Percentiles rank a stretch among this genome's conserved stretches.
These are phyloP conservation scores for Entomortierella chlamydospora DNA, from an alignment of 192 early-diverging fungal genomes.

Conservation along the genomic window DNA sequence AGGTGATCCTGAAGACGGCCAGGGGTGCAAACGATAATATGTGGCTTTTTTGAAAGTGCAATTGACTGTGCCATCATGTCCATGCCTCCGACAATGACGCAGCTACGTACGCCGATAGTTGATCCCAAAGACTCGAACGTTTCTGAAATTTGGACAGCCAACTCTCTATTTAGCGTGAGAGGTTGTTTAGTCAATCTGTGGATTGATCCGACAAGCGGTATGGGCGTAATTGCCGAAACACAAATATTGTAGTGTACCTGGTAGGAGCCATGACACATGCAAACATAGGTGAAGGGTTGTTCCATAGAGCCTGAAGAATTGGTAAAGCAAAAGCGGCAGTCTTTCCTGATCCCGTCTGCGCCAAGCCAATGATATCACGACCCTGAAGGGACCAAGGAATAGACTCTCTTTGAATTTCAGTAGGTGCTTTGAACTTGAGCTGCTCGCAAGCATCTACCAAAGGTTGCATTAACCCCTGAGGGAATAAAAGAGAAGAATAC, in stretches of 20 bases:
- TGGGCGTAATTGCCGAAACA: not conserved
- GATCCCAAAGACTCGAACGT: constrained; percentile 92
- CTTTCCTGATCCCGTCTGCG: constrained; percentile 95
- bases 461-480: constrained; percentile 85
- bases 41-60: constrained; percentile 94
- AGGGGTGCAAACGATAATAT: constrained; percentile 95
- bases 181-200: not conserved
- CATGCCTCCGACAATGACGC: constrained; percentile 96
- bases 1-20: constrained; percentile 96
- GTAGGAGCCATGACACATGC: constrained; percentile 98
- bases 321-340: constrained; percentile 90
- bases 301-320: constrained; percentile 88
- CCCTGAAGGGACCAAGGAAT: constrained; percentile 94
- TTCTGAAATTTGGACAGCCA: constrained; percentile 95
- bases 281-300: constrained; percentile 90
- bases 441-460: constrained; percentile 91
- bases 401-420: constrained; percentile 91
- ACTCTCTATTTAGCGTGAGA: constrained; percentile 68
- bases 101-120: constrained; percentile 91
- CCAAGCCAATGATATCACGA: constrained; percentile 96
- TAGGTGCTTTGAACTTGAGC: constrained; percentile 88
- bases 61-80: constrained; percentile 97
- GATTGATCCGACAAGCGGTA: not conserved
- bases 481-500: not conserved
- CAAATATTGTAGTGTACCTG: constrained; percentile 56